Base-by-base conservation (phyloP, 2,329 filamentous ascomycete species). In the Calonectria fujianensis region DNA sequence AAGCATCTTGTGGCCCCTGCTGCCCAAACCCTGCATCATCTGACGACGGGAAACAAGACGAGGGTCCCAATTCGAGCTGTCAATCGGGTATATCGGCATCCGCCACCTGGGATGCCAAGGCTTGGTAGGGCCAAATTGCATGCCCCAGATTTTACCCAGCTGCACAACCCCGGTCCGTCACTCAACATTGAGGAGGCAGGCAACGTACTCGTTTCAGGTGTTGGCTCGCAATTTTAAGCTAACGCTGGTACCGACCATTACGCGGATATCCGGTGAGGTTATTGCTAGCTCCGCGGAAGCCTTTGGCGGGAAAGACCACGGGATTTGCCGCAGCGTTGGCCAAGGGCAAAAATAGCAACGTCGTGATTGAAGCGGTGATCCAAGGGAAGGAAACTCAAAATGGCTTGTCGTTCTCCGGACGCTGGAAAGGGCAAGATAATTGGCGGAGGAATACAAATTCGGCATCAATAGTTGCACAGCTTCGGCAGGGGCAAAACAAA, bases 51-150 rank as follows among this genome's bases (percentile, higher is more conserved):
- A 35, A 73, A 73, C 29, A 37, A 48, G 45, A 54, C 51, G 27
- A 31, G 51, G 31, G 31, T n/a, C 50, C 37, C 20, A 45, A 24
- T 32, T 48, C 61, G 31, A 63, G 31, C 45, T 69, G 70, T 65
- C 70, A 69, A 32, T 39, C 70, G 70, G 70, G 24, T 73, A 73
- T 45, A 18, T 65, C 70, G 70, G 70, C 70, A 32, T 29, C 37
- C 32, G 11, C 7, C 27, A 9, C 20, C 45, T 48, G 50, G 52
- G 51, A 45, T 52, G 64, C 54, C 31, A 52, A 68, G 57, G 50
- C 20, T 1, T 37, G 32, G 51, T 41, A 50, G 54, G 66, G 39
- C 54, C 39, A 70, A 68, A 51, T 18, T 32, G 24, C 54, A 45
- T 27, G 54, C 32, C 54, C 54, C 54, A 59, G 54, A 59, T 31